These are phyloP conservation scores for Conticribra weissflogii DNA, from an alignment of 108 stramenopile genomes.

Conservation along the genomic window DNA sequence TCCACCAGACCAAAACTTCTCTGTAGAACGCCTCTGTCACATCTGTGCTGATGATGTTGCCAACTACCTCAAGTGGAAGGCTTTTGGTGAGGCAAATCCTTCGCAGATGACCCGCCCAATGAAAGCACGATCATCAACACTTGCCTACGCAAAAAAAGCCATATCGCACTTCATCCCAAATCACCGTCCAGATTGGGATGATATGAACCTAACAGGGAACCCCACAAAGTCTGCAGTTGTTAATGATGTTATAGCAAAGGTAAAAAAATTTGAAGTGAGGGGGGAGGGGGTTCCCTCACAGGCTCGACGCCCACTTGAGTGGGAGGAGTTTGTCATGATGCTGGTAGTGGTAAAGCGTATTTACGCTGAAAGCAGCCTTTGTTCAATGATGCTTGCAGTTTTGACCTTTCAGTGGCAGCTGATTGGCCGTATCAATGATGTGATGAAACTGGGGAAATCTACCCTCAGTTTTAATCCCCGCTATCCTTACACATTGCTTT, in stretches of 20 bases:
- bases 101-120: neutral
- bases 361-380: neutral
- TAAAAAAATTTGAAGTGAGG: constrained; percentile 3
- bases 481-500: neutral
- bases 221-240: neutral
- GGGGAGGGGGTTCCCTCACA: neutral
- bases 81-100: constrained; percentile 4
- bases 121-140: constrained; percentile 1
- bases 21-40: constrained; percentile 1
- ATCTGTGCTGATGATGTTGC: neutral
- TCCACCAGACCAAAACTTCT: neutral
- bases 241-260: neutral
- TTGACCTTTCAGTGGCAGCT: constrained; percentile 11
- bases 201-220: constrained; percentile 2
- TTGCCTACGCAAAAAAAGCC: constrained; percentile 13
- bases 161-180: constrained; percentile 18
- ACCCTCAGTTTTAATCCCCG: neutral
- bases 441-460: neutral
- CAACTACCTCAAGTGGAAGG: neutral
- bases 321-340: constrained; percentile 6
- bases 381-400: neutral
- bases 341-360: neutral
- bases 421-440: constrained; percentile 1
- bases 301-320: constrained; percentile 10
- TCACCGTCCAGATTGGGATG: neutral